Conservation (phyloP, 2,329 filamentous ascomycete species). For the Lasiodiplodia gonubiensis region DNA sequence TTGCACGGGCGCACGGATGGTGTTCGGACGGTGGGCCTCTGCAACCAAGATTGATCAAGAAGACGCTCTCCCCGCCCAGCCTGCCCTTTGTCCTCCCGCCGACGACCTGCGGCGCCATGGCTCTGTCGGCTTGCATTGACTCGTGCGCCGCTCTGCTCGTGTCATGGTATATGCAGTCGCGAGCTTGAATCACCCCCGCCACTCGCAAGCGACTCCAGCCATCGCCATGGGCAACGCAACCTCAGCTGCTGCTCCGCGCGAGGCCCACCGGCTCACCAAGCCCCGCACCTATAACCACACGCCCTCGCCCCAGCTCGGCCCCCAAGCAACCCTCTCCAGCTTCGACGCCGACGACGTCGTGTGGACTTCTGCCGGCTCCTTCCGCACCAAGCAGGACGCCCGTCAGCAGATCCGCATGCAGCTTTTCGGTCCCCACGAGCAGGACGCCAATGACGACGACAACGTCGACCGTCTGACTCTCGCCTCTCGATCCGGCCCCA, state of each 20-base stretch:
- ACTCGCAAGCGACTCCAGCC: conserved; percentile 20
- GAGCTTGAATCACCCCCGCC: conserved; percentile 8
- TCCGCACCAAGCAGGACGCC: conserved; percentile 34
- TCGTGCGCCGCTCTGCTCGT: not conserved
- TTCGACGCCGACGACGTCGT: conserved; percentile 25
- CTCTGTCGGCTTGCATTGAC: not conserved
- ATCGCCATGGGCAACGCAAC: conserved; percentile 19
- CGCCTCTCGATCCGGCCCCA: conserved; percentile 37
- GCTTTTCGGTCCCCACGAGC: conserved; percentile 30
- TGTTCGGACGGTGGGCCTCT: not conserved
- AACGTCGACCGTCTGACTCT: conserved; percentile 37
- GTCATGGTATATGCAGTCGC: conserved; percentile 13
- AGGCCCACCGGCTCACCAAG: conserved; percentile 16
- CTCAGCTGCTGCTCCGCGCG: not conserved
- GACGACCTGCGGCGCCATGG: not conserved
- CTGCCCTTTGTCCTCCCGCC: not conserved
- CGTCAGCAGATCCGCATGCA: conserved; percentile 40
- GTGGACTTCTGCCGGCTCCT: conserved; percentile 24
- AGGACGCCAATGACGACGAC: conserved; percentile 30
- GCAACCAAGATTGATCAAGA: not conserved
- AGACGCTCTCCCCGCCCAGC: not conserved
- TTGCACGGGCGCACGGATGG: not conserved
- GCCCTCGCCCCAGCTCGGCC: conserved; percentile 10
- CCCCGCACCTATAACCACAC: conserved; percentile 21
- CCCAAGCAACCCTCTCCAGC: not conserved